Percentiles rank a stretch among this genome's conserved stretches.
Evolutionary conservation across 371 early-diverging fungal genomes (phyloP).

Genomic region (Rhizomucor miehei): DNA sequence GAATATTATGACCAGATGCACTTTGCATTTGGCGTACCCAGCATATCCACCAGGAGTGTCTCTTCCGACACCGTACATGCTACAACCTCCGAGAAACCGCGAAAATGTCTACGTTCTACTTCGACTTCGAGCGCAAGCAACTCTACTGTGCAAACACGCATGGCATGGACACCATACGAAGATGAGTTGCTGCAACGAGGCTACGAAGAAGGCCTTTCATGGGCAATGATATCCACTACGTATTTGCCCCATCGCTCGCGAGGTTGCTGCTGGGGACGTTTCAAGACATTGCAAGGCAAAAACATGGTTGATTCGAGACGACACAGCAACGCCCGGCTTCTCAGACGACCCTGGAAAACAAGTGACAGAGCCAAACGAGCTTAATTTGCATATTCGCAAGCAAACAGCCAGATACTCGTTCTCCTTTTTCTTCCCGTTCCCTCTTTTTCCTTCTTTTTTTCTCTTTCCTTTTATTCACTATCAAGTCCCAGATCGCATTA

Average conservation of each 20-base stretch:
- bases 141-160: conserved; percentile 10
- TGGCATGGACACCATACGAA: conserved; percentile 40
- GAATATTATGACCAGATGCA: too few species aligned
- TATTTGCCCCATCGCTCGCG: conserved; percentile 43
- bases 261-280: conserved; percentile 49
- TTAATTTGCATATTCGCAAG: too few species aligned
- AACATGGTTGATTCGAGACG: neutral
- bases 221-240: conserved; percentile 44
- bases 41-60: too few species aligned
- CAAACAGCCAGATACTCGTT: too few species aligned
- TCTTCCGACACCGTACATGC: too few species aligned
- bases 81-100: too few species aligned
- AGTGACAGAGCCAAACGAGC: neutral
- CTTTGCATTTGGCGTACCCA: too few species aligned
- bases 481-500: too few species aligned
- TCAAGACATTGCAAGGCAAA: conserved; percentile 37
- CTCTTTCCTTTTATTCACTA: neutral
- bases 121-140: neutral
- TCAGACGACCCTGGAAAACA: neutral
- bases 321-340: neutral
- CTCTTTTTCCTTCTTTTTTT: neutral
- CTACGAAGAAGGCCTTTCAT: conserved; percentile 40
- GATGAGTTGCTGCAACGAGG: conserved; percentile 35
- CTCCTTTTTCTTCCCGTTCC: neutral
- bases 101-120: neutral